A percentile compares a stretch with the other conserved stretches of the same genome.
Conservation (phyloP, 306 rosid genomes). For the Calophaca sinica region DNA sequence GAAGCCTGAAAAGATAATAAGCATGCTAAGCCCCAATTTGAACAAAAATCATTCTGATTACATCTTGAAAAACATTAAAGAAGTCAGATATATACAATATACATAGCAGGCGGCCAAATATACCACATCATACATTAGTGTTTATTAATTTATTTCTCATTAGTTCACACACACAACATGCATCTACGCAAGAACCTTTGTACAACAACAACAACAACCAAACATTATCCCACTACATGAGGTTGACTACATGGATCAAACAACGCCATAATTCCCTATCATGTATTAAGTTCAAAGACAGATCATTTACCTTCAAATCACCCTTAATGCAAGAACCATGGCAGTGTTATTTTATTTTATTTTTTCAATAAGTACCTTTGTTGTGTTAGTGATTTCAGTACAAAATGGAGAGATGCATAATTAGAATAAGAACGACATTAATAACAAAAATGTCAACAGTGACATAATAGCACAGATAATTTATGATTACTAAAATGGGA, state of each 20-base stretch:
- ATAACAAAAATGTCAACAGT: constrained; percentile 13
- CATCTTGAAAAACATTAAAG: constrained; percentile 8
- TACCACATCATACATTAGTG: background rate
- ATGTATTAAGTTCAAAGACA: background rate
- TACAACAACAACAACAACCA: constrained; percentile 13
- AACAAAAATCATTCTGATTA: constrained; percentile 22
- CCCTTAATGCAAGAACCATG: background rate
- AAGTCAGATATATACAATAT: constrained; percentile 18
- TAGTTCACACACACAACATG: constrained; percentile 7
- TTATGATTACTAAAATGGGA: background rate
- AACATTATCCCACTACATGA: background rate
- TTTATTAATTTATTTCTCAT: constrained; percentile 18
- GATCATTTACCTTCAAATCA: background rate
- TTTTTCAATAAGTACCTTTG: no score
- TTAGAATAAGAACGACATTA: constrained; percentile 14
- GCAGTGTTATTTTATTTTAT: no score
- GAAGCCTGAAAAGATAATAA: constrained; percentile 75
- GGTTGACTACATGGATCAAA: background rate
- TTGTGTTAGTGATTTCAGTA: no score
- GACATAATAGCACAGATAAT: background rate
- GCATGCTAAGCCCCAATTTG: constrained; percentile 41
- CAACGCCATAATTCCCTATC: background rate
- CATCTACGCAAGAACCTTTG: constrained; percentile 16
- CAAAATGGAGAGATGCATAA: no score
- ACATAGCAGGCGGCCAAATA: background rate